These are phyloP conservation scores for Baudoinia panamericana DNA, from an alignment of 495 filamentous ascomycete genomes.

Conservation along the genomic window DNA sequence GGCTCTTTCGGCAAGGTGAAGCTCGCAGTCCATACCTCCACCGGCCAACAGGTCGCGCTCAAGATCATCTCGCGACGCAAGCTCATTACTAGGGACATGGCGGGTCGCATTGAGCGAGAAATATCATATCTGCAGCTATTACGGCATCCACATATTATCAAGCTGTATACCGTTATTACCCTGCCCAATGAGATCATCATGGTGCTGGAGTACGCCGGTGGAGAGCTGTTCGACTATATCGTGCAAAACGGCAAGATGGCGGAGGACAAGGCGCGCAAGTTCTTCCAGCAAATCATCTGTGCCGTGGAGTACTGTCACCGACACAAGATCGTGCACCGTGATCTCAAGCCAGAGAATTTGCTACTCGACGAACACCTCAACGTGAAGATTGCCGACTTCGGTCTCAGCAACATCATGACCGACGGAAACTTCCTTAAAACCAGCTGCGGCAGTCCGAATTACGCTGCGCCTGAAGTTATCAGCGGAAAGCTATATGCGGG, in stretches of 20 bases:
- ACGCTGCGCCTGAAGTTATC: constrained; percentile 95
- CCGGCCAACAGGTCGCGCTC: constrained; percentile 83
- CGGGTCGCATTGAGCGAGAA: constrained; percentile 88
- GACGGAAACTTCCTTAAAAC: constrained; percentile 98
- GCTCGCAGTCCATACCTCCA: constrained; percentile 79
- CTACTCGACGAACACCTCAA: constrained; percentile 87
- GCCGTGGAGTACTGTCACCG: constrained; percentile 98
- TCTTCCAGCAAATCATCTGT: constrained; percentile 99
- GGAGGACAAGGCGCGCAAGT: constrained; percentile 80
- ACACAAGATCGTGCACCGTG: constrained; percentile 96
- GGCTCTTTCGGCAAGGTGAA: constrained; percentile 98
- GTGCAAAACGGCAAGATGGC: constrained; percentile 79
- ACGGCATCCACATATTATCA: constrained; percentile 96
- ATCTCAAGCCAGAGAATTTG: constrained; percentile 94
- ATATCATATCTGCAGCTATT: constrained; percentile 95
- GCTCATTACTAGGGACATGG: constrained; percentile 91
- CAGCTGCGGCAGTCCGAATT: constrained; percentile 95
- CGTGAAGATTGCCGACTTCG: constrained; percentile 98
- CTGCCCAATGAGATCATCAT: constrained; percentile 90
- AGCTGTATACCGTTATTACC: constrained; percentile 95
- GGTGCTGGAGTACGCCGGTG: constrained; percentile 95
- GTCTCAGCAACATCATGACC: constrained; percentile 98
- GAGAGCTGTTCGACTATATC: constrained; percentile 94
- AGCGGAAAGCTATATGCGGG: constrained; percentile 95
- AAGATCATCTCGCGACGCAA: constrained; percentile 96